Conservation (phyloP, 2,329 filamentous ascomycete genomes). For the Graphilbum fragrans region DNA sequence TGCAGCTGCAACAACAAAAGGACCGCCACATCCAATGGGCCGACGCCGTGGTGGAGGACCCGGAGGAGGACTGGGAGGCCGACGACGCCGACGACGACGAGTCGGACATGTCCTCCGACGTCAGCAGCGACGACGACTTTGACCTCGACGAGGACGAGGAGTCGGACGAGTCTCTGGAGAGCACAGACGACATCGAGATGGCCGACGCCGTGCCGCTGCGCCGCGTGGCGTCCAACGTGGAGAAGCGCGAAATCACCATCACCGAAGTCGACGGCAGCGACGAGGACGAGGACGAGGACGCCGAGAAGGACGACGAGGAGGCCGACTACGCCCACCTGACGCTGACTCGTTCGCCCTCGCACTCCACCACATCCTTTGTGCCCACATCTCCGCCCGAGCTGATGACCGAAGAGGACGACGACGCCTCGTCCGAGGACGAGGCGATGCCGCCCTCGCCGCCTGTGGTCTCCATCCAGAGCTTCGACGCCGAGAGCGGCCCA, state of each 20-base stretch:
- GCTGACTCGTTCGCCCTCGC: conserved; percentile 57
- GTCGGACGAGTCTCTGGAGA: conserved; percentile 29
- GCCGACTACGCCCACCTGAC: conserved; percentile 55
- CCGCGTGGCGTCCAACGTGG: conserved; percentile 27
- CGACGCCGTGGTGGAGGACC: conserved; percentile 62
- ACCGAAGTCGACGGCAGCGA: conserved; percentile 4
- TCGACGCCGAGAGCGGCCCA: conserved; percentile 41
- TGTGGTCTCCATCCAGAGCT: conserved; percentile 41
- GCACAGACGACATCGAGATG: conserved; percentile 46
- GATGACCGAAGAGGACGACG: conserved; percentile 45
- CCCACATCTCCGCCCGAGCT: conserved; percentile 53
- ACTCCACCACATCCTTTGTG: conserved; percentile 32
- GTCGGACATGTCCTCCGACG: conserved; percentile 39
- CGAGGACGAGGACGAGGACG: conserved; percentile 31
- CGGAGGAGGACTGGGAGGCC: conserved; percentile 59
- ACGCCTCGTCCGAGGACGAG: conserved; percentile 57
- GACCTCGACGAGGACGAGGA: conserved; percentile 32
- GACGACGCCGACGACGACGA: conserved; percentile 32
- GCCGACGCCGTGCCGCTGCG: conserved; percentile 32
- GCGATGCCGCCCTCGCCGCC: conserved; percentile 61
- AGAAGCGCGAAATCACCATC: conserved; percentile 17
- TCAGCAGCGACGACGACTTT: conserved; percentile 34
- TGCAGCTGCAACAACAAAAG: conserved; percentile 13
- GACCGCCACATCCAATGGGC: conserved; percentile 80
- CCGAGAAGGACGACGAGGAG: conserved; percentile 44